Evolutionary conservation across 2,329 filamentous ascomycete species (phyloP), one percentile per base, ranked within the genome.

Genomic region (Xylariomycetidae sp.): DNA sequence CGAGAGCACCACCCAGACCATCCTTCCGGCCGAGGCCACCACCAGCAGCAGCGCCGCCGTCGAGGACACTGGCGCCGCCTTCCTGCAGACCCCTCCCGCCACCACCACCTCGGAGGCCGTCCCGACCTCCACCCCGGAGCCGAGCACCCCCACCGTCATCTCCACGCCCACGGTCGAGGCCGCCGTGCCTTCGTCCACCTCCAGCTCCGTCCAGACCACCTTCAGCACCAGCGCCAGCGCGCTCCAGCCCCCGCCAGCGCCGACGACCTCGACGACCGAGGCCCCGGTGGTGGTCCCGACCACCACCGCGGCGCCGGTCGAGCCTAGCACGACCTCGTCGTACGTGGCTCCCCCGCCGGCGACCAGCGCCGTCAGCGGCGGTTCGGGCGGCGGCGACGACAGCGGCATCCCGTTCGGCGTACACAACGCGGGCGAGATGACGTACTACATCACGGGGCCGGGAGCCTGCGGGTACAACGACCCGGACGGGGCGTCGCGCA

Each of bases 401-500:
- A 53, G 56, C 47, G 56, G 43, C 20, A 46, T 44, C 32, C 37
- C 42, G 24, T 44, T 39, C 27, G 39, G 13, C 35, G 16, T 37
- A 47, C 19, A 67, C 58, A 58, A 60, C 63, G 52, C 54, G 1
- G 85, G 85, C 40, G 74, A 88, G 31, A 69, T 86, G 46, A 92
- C 86, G 38, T 89, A 76, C 68, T 93, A 85, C 64, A 62, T 68
- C 25, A 65, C 82, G 29, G 85, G 81, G 25, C 54, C 82, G 7
- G 81, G 82, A 38, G 61, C 80, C 15, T 92, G 86, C 53, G 85
- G 84, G 34, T 58, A 56, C 23, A 72, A 76, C 45, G 79, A 79
- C 61, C 54, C 65, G 29, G 76, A 77, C 50, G 76, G 80, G 50
- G 35, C 53, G 16, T 57, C 52, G 4, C 67, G 78, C 14, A 66